A percentile compares a stretch with the other conserved stretches of the same genome.
These are phyloP conservation scores for Syncephalastrum racemosum DNA, from an alignment of 371 early-diverging fungal species.

Conservation along the genomic window DNA sequence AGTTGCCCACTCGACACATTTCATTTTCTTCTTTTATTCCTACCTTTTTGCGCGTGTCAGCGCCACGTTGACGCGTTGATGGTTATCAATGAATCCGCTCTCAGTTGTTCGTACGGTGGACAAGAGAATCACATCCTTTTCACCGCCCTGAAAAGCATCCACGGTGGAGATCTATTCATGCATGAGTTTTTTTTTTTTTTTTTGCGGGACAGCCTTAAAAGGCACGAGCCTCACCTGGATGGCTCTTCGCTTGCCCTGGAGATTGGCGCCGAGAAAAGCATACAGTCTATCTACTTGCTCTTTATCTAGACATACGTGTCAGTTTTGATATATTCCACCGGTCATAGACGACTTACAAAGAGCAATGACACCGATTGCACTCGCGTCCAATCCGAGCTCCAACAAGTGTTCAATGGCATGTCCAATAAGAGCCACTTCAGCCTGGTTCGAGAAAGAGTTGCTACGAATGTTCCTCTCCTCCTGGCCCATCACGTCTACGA, in stretches of 20 bases:
- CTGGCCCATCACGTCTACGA: slow-evolving; percentile 64
- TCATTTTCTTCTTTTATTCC: not conserved
- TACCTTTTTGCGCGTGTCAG: slow-evolving; percentile 59
- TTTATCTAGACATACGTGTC: slow-evolving; percentile 50
- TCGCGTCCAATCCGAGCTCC: slow-evolving; percentile 32
- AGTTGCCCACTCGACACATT: not conserved
- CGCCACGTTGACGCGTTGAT: slow-evolving; percentile 60
- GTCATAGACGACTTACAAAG: slow-evolving; percentile 51
- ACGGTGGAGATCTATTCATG: slow-evolving; percentile 68
- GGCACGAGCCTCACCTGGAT: slow-evolving; percentile 24
- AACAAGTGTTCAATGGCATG: slow-evolving; percentile 43
- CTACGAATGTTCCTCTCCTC: slow-evolving; percentile 43
- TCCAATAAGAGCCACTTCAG: slow-evolving; percentile 51
- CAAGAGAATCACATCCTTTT: slow-evolving; percentile 78
- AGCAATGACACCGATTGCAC: slow-evolving; percentile 67
- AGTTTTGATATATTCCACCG: not conserved
- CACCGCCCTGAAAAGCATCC: slow-evolving; percentile 90
- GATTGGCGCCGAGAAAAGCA: slow-evolving; percentile 23
- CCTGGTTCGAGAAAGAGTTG: slow-evolving; percentile 55
- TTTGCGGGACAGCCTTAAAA: too few species aligned
- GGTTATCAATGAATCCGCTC: slow-evolving; percentile 57
- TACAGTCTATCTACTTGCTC: slow-evolving; percentile 62
- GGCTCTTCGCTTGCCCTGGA: slow-evolving; percentile 18
- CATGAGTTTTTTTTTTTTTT: not conserved
- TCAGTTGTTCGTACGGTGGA: slow-evolving; percentile 69